Evolutionary conservation across 345 rosid genomes (phyloP).

Genomic region (Hypericum androsaemum): DNA sequence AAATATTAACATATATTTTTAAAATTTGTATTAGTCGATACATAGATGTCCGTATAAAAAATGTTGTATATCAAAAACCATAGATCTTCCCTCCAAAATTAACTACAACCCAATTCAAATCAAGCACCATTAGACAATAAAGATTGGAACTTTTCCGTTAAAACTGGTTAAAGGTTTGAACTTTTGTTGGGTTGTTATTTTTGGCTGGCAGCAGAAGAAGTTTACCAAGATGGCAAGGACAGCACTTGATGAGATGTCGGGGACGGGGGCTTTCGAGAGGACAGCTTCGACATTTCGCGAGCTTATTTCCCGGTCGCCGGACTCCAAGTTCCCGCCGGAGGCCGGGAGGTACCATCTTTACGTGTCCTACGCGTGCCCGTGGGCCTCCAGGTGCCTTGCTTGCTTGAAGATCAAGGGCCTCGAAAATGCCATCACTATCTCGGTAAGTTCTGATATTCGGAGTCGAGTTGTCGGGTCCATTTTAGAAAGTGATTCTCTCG

Average conservation of each 20-base stretch:
- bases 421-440: slow-evolving; percentile 58
- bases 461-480: no score
- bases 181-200: slow-evolving; percentile 1
- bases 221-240: slow-evolving; percentile 52
- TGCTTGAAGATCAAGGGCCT: slow-evolving; percentile 83
- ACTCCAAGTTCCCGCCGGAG: slow-evolving; percentile 65
- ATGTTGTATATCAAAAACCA: no score
- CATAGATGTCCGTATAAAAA: no score
- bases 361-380: slow-evolving; percentile 89
- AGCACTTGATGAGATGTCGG: slow-evolving; percentile 64
- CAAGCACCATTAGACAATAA: slow-evolving; percentile 15
- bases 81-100: no score
- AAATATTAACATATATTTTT: no score
- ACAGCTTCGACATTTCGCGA: slow-evolving; percentile 79
- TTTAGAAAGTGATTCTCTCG: no score
- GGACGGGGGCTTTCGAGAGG: slow-evolving; percentile 62
- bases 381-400: slow-evolving; percentile 88
- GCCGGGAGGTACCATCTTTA: slow-evolving; percentile 91
- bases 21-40: no score
- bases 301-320: slow-evolving; percentile 45
- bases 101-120: slow-evolving; percentile 5
- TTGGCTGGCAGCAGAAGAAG: not conserved
- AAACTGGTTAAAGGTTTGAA: no score
- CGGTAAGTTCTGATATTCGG: no score
- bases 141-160: not conserved